Base-by-base conservation (phyloP, 805 yeast genomes). In the Kazachstania kunashirensis region DNA sequence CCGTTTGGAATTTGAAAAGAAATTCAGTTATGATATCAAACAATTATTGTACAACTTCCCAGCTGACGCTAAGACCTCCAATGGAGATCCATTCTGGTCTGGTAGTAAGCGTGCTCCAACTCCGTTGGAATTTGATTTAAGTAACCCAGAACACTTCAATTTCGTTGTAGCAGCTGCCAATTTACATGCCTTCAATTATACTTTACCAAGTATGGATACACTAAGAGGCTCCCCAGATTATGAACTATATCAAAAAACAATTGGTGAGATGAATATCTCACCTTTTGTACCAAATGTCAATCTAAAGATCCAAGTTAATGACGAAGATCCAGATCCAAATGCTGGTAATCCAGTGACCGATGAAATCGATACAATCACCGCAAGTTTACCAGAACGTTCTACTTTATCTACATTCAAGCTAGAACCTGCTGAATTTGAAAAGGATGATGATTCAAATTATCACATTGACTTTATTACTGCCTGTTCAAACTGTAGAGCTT, bases 31-130 rank as follows among this genome's bases (percentile, higher is more conserved):
- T 57, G 97, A 89, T 41, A 86, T 89, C 46, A 66, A 77, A 54
- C 99, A 92, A 67, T 71, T 92, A 54, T 70, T 92, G 47, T 92
- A 74, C 70, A 92, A 89, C 58, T 92, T 92, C 74, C 99, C 99
- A 15, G 75, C 73, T 42, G 98, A 92, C 62, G 92, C 97, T 4
- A 78, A 72, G 30, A 92, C 96, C 3, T 76, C 95, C 0, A 71
- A 71, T 34, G 98, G 98, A 38, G 86, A 79, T 23, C 92, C 94
- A 49, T 92, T 92, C 64, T 92, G 99, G 99, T 75, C 95, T 15
- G 96, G 96, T 38, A 92, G 97, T 24, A 92, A 92, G 65, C 79
- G 97, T 59, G 95, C 95, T 14, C 99, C 99, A 33, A 73, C 70
- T 31, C 84, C 95, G n/a, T 69, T 86, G 44, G 67, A 46, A 11